A percentile compares a stretch with the other conserved stretches of the same genome.
Evolutionary conservation across 2,329 filamentous ascomycete genomes (phyloP).

Genomic region (Hypoxylon sp.): DNA sequence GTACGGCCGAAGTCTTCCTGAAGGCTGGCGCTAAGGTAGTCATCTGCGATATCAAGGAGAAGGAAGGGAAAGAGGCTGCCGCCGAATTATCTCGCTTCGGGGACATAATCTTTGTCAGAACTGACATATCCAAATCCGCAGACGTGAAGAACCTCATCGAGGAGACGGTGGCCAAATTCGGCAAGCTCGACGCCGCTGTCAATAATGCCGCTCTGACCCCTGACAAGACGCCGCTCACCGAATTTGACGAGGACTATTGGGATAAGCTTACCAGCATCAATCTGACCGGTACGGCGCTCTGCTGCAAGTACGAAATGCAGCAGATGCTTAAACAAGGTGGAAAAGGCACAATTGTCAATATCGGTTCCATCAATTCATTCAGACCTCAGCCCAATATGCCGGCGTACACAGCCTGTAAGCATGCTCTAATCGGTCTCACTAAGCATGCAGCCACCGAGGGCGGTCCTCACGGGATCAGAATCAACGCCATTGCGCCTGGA

Average conservation of each 20-base stretch:
- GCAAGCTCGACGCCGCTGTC: conserved; percentile 60
- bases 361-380: conserved; percentile 59
- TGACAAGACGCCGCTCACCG: conserved; percentile 49
- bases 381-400: conserved; percentile 56
- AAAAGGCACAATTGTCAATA: conserved; percentile 58
- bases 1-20: conserved; percentile 49
- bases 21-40: conserved; percentile 50
- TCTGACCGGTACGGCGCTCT: conserved; percentile 59
- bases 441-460: conserved; percentile 57
- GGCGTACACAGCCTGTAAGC: conserved; percentile 61
- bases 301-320: conserved; percentile 59
- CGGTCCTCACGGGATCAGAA: conserved; percentile 54
- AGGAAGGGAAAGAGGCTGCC: conserved; percentile 41
- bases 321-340: conserved; percentile 57
- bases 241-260: conserved; percentile 57
- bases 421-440: conserved; percentile 61
- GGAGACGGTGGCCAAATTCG: conserved; percentile 55
- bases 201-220: conserved; percentile 58
- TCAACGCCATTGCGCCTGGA: conserved; percentile 55
- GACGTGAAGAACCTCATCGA: conserved; percentile 46
- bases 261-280: conserved; percentile 58
- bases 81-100: conserved; percentile 40
- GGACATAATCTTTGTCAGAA: conserved; percentile 46
- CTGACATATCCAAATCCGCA: conserved; percentile 47
- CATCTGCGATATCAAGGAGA: conserved; percentile 42